Conservation (phyloP, 1,139 yeast genomes). For the Hansenula sp. region DNA sequence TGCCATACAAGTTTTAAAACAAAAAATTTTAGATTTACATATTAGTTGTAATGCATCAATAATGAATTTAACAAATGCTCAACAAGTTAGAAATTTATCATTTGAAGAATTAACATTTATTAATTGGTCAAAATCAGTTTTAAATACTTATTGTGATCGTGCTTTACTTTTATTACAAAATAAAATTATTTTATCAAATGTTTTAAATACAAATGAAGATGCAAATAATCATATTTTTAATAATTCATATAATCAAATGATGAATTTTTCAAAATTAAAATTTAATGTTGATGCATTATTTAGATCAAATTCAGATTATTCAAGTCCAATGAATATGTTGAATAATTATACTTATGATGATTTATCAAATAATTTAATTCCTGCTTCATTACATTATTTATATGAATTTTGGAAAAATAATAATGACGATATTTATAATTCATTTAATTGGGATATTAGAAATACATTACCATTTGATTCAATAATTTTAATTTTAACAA, state of each 20-base stretch:
- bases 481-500: constrained; percentile 47
- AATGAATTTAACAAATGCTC: constrained; percentile 24
- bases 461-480: constrained; percentile 58
- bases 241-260: constrained; percentile 22
- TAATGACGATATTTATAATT: constrained; percentile 26
- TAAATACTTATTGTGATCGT: constrained; percentile 52
- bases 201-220: constrained; percentile 20
- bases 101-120: constrained; percentile 42
- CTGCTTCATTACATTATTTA: constrained; percentile 53
- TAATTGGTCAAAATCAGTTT: constrained; percentile 42
- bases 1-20: constrained; percentile 41
- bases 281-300: constrained; percentile 17
- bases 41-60: constrained; percentile 46
- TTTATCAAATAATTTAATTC: constrained; percentile 47
- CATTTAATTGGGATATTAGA: constrained; percentile 56
- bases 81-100: constrained; percentile 22
- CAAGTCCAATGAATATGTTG: constrained; percentile 4
- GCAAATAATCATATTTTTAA: constrained; percentile 21
- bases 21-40: constrained; percentile 44
- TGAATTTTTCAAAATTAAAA: constrained; percentile 19
- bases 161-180: constrained; percentile 52
- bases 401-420: constrained; percentile 40
- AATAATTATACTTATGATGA: constrained; percentile 41
- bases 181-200: constrained; percentile 33
- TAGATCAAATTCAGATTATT: neutral